Percentiles rank a stretch among this genome's conserved stretches.
Conservation (phyloP, 2,329 filamentous ascomycete genomes). For the Cladosporium colombiae region DNA sequence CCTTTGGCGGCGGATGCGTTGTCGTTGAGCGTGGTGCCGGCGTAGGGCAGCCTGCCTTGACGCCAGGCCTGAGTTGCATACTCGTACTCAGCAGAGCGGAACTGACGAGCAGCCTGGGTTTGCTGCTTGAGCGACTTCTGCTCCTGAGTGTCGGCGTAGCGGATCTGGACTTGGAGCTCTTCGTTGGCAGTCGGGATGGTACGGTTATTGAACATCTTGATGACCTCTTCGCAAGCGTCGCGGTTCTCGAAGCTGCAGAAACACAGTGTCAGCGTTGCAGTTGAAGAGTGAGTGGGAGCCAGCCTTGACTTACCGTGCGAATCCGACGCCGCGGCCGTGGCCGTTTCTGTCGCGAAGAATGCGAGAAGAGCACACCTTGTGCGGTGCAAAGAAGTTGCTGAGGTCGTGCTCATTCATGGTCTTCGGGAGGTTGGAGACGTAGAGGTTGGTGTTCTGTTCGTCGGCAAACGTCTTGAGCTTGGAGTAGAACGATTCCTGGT, state of each 20-base stretch:
- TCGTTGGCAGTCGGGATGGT: constrained; percentile 62
- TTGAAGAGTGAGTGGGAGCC: not conserved
- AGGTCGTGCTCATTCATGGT: constrained; percentile 85
- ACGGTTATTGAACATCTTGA: constrained; percentile 79
- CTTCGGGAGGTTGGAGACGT: constrained; percentile 95
- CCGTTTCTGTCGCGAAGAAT: constrained; percentile 90
- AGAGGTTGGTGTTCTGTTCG: constrained; percentile 86
- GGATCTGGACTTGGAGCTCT: constrained; percentile 84
- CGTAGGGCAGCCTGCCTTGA: constrained; percentile 34
- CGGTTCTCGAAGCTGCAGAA: constrained; percentile 76
- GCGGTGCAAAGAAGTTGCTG: constrained; percentile 74
- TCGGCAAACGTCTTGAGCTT: constrained; percentile 96
- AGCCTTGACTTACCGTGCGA: constrained; percentile 72
- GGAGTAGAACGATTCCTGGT: constrained; percentile 93
- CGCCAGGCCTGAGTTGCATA: constrained; percentile 37
- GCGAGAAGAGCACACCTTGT: constrained; percentile 87
- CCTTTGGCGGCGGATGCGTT: constrained; percentile 23
- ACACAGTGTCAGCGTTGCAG: constrained; percentile 21
- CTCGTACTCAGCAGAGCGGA: constrained; percentile 89
- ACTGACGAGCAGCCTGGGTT: constrained; percentile 91
- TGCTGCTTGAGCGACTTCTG: constrained; percentile 97
- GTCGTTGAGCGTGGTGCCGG: constrained; percentile 30
- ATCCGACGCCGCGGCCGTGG: constrained; percentile 94
- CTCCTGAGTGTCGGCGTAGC: constrained; percentile 93
- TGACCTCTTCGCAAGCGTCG: constrained; percentile 86